phyloP scores from a whole-genome alignment of 1,284 basidiomycete genomes.

The Phlebopus sp. region DNA sequence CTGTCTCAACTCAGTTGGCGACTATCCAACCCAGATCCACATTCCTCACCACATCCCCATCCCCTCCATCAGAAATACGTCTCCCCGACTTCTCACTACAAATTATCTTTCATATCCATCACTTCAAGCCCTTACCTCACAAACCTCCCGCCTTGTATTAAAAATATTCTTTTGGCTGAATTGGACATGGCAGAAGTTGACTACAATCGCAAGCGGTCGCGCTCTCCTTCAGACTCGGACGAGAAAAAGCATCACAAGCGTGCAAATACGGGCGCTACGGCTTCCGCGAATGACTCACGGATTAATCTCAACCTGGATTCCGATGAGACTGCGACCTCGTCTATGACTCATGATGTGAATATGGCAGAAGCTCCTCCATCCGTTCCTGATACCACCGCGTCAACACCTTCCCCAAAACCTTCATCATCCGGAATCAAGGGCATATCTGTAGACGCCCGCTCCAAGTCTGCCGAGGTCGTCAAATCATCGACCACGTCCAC shows the following conservation, averaged over 20 bases:
- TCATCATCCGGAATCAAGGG: constrained; percentile 40
- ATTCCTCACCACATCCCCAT: constrained; percentile 35
- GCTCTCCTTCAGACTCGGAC: constrained; percentile 79
- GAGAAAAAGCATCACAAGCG: constrained; percentile 77
- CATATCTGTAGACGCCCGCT: constrained; percentile 29
- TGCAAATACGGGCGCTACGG: constrained; percentile 70
- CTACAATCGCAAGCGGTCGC: constrained; percentile 78
- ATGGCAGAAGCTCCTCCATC: constrained; percentile 52
- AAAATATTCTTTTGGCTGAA: constrained; percentile 48
- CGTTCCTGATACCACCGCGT: constrained; percentile 53
- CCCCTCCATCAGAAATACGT: constrained; percentile 30
- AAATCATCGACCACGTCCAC: constrained; percentile 39
- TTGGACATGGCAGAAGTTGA: constrained; percentile 79
- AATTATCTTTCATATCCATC: constrained; percentile 39
- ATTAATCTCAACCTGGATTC: constrained; percentile 39
- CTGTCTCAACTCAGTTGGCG: constrained; percentile 19
- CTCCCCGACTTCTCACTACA: constrained; percentile 36
- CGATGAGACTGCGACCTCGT: constrained; percentile 41
- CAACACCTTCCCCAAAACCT: constrained; percentile 48
- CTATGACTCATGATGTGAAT: constrained; percentile 54
- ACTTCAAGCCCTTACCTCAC: constrained; percentile 37
- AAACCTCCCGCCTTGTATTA: constrained; percentile 40
- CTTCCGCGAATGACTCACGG: constrained; percentile 56
- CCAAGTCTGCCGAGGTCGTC: constrained; percentile 32
- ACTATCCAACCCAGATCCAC: constrained; percentile 35